These are phyloP conservation scores for Diplodia corticola DNA, from an alignment of 2,329 filamentous ascomycete genomes.

Conservation along the genomic window DNA sequence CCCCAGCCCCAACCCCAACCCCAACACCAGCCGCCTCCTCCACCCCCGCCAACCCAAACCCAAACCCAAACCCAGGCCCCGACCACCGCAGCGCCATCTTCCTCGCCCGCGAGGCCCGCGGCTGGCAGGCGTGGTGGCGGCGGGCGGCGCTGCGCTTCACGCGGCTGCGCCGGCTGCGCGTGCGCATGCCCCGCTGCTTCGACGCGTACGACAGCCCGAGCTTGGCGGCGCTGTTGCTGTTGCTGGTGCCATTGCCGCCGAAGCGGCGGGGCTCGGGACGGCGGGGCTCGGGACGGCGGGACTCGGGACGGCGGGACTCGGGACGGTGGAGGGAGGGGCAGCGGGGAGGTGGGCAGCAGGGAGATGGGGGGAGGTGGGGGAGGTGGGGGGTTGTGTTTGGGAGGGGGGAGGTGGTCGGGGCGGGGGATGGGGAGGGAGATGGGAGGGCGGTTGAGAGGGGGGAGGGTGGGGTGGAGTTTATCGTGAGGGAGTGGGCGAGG, in stretches of 20 bases:
- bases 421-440: neutral
- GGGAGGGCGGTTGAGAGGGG: neutral
- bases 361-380: neutral
- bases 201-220: neutral
- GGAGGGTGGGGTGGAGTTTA: neutral
- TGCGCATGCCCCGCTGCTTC: conserved; percentile 8
- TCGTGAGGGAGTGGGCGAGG: conserved; percentile 1
- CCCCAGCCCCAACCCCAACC: too few species aligned
- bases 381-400: neutral
- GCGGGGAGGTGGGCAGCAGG: neutral
- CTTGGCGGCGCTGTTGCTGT: conserved; percentile 7
- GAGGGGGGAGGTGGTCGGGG: neutral
- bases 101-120: conserved; percentile 5
- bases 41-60: too few species aligned
- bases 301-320: neutral
- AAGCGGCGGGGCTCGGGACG: too few species aligned
- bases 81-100: neutral
- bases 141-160: neutral
- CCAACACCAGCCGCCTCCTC: too few species aligned
- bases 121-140: conserved; percentile 21
- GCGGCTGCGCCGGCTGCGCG: conserved; percentile 1
- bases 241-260: too few species aligned
- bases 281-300: too few species aligned
- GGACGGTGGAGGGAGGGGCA: neutral
- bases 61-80: too few species aligned